Evolutionary conservation across 148 eudicot species (phyloP), one percentile per base, ranked within the genome.

Genomic region (Heliosperma pusillum): DNA sequence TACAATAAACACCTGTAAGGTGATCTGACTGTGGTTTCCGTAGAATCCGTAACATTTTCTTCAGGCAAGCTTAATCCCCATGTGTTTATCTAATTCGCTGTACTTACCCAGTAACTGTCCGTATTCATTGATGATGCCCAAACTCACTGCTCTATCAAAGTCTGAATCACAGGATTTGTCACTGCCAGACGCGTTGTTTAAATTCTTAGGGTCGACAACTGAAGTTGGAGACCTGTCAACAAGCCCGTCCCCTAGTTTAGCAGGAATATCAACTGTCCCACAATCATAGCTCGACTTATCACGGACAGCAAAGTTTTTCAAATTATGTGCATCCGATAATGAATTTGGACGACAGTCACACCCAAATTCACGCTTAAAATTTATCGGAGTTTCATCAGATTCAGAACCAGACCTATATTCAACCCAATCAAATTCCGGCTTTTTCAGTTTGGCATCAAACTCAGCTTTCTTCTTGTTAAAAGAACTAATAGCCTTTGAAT

Each of bases 31-130:
- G 7, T 8, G 24, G 33, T 57, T 25, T 21, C 45, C 27, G 30
- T 69, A 42, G n/a, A 13, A 25, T 3, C 17, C 36, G 11, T 20
- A 3, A 5, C 70, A 19, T 55, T 71, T 24, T 72, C 73, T 5
- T 72, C 70, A 7, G 21, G 47, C 16, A 56, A 9, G 56, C 74
- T 61, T 47, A 80, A 57, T 29, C 55, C 69, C 36, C 71, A 76
- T 52, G 19, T 66, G 67, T 21, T 80, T 78, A 75, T 82, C 85
- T 61, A 71, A 78, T 42, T 76, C 60, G 33, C 81, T 78, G 25
- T 74, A 78, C 59, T 75, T 33, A 17, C 81, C 84, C 56, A 74
- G 62, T 11, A 78, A 60, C 47, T 69, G 66, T 9, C 84, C 81
- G 70, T 82, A 73, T 45, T 82, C 26, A 58, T 78, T 72, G 40